Conservation (phyloP, 805 yeast species). For the Wickerhamomyces alni region DNA sequence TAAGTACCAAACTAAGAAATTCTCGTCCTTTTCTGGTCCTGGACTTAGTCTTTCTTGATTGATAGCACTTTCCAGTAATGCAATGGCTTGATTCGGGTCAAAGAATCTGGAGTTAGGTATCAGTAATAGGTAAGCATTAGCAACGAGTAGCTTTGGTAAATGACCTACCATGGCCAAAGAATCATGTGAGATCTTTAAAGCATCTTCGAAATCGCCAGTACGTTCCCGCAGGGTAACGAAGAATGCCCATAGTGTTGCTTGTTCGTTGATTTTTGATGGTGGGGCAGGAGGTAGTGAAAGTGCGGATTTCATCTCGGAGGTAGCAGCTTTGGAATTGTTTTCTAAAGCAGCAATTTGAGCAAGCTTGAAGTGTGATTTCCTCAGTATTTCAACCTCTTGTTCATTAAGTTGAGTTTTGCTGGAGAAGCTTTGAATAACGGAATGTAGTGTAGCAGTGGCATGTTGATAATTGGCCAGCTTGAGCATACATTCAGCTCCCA, state of each 20-base stretch:
- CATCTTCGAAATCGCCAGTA: constrained; percentile 39
- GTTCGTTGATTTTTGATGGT: constrained; percentile 37
- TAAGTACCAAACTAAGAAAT: constrained; percentile 52
- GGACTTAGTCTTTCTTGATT: constrained; percentile 12
- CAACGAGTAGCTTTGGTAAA: constrained; percentile 37
- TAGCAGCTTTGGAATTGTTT: constrained; percentile 43
- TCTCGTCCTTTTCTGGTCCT: constrained; percentile 25
- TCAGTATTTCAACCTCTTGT: constrained; percentile 39
- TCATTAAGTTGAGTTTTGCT: constrained; percentile 21
- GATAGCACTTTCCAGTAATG: constrained; percentile 29
- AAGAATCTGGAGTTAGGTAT: constrained; percentile 25
- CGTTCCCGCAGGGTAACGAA: constrained; percentile 43
- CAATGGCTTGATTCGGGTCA: constrained; percentile 32
- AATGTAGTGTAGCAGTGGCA: constrained; percentile 42
- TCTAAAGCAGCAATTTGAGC: constrained; percentile 50
- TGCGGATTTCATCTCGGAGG: constrained; percentile 43
- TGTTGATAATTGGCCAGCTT: constrained; percentile 37
- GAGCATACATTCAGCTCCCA: constrained; percentile 43
- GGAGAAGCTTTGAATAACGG: constrained; percentile 33
- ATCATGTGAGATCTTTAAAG: constrained; percentile 43
- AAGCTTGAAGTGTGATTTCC: constrained; percentile 48
- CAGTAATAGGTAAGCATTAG: constrained; percentile 45
- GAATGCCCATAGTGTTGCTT: constrained; percentile 47
- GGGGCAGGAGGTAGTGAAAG: constrained; percentile 45
- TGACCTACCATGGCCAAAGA: constrained; percentile 41